A percentile compares a stretch with the other conserved stretches of the same genome.
Evolutionary conservation across 2,329 filamentous ascomycete species (phyloP).

Genomic region (Pseudogymnoascus sp.): DNA sequence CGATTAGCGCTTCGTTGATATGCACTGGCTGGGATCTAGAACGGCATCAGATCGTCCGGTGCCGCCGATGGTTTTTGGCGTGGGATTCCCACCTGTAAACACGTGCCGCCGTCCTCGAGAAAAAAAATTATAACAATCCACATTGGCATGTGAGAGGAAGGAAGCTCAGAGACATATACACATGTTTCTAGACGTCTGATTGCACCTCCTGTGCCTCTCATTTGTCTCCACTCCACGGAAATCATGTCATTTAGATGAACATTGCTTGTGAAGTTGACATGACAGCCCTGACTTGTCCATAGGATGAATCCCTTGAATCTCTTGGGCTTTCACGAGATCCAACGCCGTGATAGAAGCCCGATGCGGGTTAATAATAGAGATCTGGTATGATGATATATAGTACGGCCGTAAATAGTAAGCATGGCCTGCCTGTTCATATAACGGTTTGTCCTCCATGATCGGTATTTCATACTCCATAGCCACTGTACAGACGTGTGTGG

Average conservation of each 20-base stretch:
- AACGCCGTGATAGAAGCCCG: neutral
- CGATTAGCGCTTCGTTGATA: neutral
- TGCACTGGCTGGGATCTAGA: neutral
- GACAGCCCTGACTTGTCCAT: neutral
- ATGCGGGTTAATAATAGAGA: neutral
- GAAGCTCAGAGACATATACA: neutral
- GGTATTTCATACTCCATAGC: neutral
- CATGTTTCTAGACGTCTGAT: neutral
- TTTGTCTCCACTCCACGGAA: neutral
- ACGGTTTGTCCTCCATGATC: neutral
- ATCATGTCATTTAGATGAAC: constrained; percentile 7
- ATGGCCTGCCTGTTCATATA: neutral
- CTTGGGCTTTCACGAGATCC: neutral
- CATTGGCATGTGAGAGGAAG: constrained; percentile 7
- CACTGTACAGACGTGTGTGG: neutral
- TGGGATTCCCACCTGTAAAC: neutral
- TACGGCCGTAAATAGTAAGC: neutral
- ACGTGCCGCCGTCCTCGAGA: neutral
- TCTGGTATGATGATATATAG: neutral
- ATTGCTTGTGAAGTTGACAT: neutral
- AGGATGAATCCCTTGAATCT: neutral
- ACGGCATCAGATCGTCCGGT: neutral
- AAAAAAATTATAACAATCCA: neutral
- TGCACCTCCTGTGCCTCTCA: neutral
- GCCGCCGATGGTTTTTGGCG: neutral